Percentiles rank a stretch among this genome's conserved stretches.
Evolutionary conservation across 164 flowering plant species (phyloP).

Genomic region (Kingdonia uniflora): DNA sequence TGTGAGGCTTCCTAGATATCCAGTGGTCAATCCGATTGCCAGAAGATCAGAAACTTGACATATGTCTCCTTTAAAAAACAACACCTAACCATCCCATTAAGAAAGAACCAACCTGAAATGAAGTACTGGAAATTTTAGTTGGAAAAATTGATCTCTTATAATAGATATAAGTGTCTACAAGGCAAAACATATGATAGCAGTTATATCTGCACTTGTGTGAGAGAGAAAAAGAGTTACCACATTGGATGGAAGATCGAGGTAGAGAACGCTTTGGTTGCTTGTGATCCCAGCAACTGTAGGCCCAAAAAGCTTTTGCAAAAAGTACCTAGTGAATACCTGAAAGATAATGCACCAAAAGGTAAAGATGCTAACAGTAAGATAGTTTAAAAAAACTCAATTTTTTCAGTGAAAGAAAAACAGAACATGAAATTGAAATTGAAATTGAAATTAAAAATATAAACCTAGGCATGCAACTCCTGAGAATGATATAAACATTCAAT

Average conservation of each 20-base stretch:
- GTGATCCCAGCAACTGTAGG: conserved; percentile 54
- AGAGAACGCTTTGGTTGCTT: conserved; percentile 43
- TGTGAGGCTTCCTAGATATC: conserved; percentile 93
- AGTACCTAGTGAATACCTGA: conserved; percentile 69
- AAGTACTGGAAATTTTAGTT: background rate
- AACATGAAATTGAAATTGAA: too few species aligned
- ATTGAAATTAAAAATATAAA: too few species aligned
- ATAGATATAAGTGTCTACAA: too few species aligned
- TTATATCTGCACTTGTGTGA: conserved; percentile 3
- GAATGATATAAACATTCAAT: too few species aligned
- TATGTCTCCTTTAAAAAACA: conserved; percentile 70
- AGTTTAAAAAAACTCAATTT: too few species aligned
- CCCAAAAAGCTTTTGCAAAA: conserved; percentile 70
- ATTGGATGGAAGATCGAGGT: conserved; percentile 90
- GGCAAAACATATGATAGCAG: too few species aligned
- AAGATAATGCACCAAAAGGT: too few species aligned
- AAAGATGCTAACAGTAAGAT: too few species aligned
- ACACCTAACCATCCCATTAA: conserved; percentile 97
- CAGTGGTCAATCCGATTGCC: conserved; percentile 80
- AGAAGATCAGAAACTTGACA: conserved; percentile 45
- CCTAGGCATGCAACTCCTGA: too few species aligned
- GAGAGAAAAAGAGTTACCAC: conserved; percentile 50
- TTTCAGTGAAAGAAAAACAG: too few species aligned
- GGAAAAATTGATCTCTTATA: too few species aligned
- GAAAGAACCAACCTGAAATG: conserved; percentile 73